These are phyloP conservation scores for Ophiostoma himal-ulmi DNA, from an alignment of 2,329 filamentous ascomycete species.

Conservation along the genomic window DNA sequence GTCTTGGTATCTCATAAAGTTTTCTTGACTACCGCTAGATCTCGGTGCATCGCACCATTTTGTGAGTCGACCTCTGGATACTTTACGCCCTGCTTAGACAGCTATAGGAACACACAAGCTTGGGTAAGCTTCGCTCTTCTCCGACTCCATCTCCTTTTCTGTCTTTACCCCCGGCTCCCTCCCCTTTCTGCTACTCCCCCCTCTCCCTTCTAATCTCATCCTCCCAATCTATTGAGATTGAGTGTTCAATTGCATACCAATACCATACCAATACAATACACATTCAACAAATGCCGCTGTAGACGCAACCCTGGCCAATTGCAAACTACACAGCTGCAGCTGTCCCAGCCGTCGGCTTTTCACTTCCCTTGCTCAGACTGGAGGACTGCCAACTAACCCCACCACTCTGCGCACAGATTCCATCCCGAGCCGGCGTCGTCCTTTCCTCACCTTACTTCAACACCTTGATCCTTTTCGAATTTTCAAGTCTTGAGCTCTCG, in stretches of 20 bases:
- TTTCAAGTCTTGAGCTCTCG: not conserved
- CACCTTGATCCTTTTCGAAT: not conserved
- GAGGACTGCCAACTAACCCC: not conserved
- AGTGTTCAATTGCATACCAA: not conserved
- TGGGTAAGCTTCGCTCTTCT: constrained; percentile 1
- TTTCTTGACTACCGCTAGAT: not conserved
- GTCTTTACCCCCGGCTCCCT: not conserved
- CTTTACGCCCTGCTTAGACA: not conserved
- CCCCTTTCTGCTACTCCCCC: constrained; percentile 6
- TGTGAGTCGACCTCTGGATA: not conserved
- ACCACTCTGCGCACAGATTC: constrained; percentile 8
- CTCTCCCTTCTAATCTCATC: constrained; percentile 2
- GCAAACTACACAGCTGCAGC: not conserved
- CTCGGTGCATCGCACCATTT: not conserved
- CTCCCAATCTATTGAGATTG: not conserved
- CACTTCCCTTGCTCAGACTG: not conserved
- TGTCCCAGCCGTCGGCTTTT: not conserved
- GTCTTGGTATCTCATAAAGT: not conserved
- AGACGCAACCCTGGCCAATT: not conserved
- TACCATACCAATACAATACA: not conserved
- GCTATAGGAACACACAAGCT: not conserved
- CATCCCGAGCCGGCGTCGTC: not conserved
- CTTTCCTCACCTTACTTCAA: not conserved
- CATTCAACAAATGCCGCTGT: not conserved
- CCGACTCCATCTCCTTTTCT: not conserved